phyloP scores from a whole-genome alignment of 129 eudicot species.

The Calendula officinalis region DNA sequence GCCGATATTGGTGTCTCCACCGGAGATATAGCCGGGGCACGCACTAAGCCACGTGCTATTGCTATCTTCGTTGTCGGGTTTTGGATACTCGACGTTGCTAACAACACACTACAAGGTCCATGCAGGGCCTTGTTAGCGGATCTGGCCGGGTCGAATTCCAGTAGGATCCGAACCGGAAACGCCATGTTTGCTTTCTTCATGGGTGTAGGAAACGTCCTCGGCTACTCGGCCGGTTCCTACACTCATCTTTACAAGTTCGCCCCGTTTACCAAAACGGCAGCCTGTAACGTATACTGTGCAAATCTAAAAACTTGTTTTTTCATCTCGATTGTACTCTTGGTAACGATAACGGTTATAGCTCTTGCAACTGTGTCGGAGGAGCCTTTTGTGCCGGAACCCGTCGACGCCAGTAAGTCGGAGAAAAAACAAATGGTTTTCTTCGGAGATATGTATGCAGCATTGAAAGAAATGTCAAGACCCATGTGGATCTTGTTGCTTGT shows the following conservation, averaged over 20 bases:
- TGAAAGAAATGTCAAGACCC: conserved; percentile 36
- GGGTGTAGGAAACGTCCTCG: conserved; percentile 82
- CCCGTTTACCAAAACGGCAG: conserved; percentile 62
- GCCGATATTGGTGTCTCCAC: conserved; percentile 75
- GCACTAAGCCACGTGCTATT: conserved; percentile 60
- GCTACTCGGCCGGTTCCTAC: conserved; percentile 89
- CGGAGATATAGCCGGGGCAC: conserved; percentile 50
- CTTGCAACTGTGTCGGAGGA: conserved; percentile 45
- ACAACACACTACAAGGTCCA: conserved; percentile 82
- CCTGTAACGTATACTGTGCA: conserved; percentile 82
- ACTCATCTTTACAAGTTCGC: conserved; percentile 42
- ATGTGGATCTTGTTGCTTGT: conserved; percentile 56
- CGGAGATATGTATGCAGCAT: conserved; percentile 33
- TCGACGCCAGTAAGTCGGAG: neutral
- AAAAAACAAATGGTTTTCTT: conserved; percentile 11
- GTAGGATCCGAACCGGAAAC: conserved; percentile 51
- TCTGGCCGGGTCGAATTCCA: conserved; percentile 37
- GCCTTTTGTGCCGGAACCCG: conserved; percentile 16
- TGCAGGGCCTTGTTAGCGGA: conserved; percentile 84
- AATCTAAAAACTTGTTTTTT: conserved; percentile 74
- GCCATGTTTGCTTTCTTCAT: conserved; percentile 70
- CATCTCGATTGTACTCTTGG: conserved; percentile 58
- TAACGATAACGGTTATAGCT: conserved; percentile 41
- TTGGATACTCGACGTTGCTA: conserved; percentile 93
- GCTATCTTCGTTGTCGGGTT: conserved; percentile 75